Conservation (phyloP, 257 asterid species). For the Nicotiana obtusifolia region DNA sequence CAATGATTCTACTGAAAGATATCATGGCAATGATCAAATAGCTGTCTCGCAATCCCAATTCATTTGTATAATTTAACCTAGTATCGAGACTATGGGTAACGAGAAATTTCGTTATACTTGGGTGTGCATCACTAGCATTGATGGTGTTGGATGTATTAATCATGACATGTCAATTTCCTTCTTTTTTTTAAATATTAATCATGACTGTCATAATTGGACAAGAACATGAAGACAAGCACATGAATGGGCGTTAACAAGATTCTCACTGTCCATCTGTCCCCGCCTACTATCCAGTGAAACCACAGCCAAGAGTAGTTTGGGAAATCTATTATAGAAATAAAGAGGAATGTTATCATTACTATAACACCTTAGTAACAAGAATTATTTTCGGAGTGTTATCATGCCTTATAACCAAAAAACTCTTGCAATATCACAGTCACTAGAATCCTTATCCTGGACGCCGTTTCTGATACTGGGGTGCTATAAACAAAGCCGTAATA, state of each 20-base stretch:
- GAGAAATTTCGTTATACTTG: background rate
- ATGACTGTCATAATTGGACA: background rate
- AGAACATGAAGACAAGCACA: too few relatives aligned
- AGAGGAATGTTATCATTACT: background rate
- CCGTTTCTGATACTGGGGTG: background rate
- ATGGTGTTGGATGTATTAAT: background rate
- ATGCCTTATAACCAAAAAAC: background rate
- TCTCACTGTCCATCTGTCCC: too few relatives aligned
- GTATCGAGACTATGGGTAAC: background rate
- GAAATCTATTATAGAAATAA: background rate
- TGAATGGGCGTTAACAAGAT: too few relatives aligned
- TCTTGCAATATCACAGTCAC: background rate
- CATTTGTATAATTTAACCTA: background rate
- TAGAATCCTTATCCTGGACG: background rate
- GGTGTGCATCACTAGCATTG: slow-evolving; percentile 4
- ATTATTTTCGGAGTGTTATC: background rate
- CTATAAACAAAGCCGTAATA: background rate
- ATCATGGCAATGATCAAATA: background rate
- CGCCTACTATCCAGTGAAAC: too few relatives aligned
- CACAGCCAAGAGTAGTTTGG: background rate
- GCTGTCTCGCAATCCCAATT: slow-evolving; percentile 1
- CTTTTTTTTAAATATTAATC: background rate
- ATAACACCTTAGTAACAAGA: background rate
- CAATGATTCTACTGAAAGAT: background rate
- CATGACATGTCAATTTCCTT: background rate